Conservation (phyloP, 2,329 filamentous ascomycete species). For the Talaromyces sp. region DNA sequence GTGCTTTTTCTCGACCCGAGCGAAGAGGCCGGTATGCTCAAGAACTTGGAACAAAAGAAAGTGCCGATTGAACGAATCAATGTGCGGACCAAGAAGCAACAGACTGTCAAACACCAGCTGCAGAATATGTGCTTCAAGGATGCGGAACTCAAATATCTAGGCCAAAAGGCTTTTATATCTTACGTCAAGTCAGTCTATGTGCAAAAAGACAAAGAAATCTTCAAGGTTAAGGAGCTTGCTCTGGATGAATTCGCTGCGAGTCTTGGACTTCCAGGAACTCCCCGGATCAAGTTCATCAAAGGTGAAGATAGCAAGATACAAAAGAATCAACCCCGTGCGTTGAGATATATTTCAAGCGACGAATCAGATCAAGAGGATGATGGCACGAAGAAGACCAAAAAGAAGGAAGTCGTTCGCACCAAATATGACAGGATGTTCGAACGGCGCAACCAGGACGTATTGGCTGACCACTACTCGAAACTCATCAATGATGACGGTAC, state of each 20-base stretch:
- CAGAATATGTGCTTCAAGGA: constrained; percentile 97
- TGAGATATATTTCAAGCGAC: constrained; percentile 54
- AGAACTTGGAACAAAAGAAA: constrained; percentile 79
- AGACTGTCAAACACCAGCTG: constrained; percentile 75
- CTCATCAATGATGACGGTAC: constrained; percentile 63
- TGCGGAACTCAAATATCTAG: constrained; percentile 87
- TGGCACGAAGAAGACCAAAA: constrained; percentile 49
- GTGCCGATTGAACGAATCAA: constrained; percentile 84
- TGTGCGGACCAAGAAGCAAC: constrained; percentile 82
- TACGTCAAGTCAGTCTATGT: constrained; percentile 81
- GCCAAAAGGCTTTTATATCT: constrained; percentile 91
- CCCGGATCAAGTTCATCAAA: constrained; percentile 89
- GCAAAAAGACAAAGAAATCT: constrained; percentile 88
- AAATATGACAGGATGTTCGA: constrained; percentile 99
- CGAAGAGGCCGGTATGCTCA: constrained; percentile 88
- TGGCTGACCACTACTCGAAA: constrained; percentile 90
- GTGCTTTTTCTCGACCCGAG: constrained; percentile 89
- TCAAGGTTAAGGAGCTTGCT: constrained; percentile 76
- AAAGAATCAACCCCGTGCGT: constrained; percentile 77
- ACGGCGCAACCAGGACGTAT: constrained; percentile 87
- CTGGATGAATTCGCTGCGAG: constrained; percentile 82
- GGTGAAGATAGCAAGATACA: constrained; percentile 79
- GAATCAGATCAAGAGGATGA: constrained; percentile 44
- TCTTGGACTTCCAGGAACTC: constrained; percentile 82
- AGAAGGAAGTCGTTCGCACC: constrained; percentile 73